Evolutionary conservation across 2,329 filamentous ascomycete genomes (phyloP).

Genomic region (Alternaria sp.): DNA sequence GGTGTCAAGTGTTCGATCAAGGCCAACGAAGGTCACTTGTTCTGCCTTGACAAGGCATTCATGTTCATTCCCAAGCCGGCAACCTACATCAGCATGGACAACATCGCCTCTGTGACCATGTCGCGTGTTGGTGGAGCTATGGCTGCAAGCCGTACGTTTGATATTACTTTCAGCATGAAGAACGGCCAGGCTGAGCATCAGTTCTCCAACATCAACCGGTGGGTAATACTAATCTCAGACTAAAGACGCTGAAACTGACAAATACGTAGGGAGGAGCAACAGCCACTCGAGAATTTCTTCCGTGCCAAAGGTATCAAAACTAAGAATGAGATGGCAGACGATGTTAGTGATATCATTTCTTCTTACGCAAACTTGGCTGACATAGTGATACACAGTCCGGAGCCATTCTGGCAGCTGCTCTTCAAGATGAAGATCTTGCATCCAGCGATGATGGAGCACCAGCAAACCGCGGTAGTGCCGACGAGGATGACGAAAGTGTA

Average conservation of each 20-base stretch:
- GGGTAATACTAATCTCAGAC: constrained; percentile 27
- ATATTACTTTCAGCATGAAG: constrained; percentile 94
- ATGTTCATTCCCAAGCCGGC: constrained; percentile 99
- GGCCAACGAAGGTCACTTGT: constrained; percentile 95
- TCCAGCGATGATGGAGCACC: constrained; percentile 78
- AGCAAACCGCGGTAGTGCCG: constrained; percentile 85
- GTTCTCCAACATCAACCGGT: constrained; percentile 98
- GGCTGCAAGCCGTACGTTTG: constrained; percentile 93
- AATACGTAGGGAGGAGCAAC: constrained; percentile 78
- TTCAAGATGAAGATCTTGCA: constrained; percentile 83
- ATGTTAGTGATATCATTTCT: constrained; percentile 66
- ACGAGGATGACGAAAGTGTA: constrained; percentile 93
- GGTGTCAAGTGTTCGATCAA: constrained; percentile 99
- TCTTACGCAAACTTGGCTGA: constrained; percentile 29
- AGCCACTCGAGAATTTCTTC: constrained; percentile 96
- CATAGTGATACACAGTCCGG: constrained; percentile 56
- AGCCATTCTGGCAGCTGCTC: constrained; percentile 76
- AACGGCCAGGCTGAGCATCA: constrained; percentile 86
- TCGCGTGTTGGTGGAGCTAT: constrained; percentile 94
- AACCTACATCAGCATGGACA: constrained; percentile 95
- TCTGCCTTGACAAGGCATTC: constrained; percentile 97
- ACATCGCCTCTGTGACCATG: constrained; percentile 90
- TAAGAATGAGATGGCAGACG: constrained; percentile 98
- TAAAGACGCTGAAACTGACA: constrained; percentile 28
- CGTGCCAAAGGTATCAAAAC: constrained; percentile 93